These are phyloP conservation scores for Dictyostelium firmibasis DNA, from an alignment of 78 protist species.

Conservation along the genomic window DNA sequence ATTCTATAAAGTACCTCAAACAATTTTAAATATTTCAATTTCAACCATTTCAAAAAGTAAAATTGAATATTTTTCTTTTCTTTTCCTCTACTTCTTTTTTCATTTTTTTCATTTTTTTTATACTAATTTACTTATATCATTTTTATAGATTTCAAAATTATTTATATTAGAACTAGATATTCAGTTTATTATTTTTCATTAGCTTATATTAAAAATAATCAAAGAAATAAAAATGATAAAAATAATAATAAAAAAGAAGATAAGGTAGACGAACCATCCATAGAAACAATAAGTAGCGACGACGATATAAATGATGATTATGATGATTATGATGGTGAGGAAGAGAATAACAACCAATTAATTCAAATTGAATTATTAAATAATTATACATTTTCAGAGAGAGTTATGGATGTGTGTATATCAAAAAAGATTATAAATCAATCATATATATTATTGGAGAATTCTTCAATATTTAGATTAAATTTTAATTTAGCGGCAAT, in stretches of 20 bases:
- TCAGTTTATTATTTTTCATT: slow-evolving; percentile 29
- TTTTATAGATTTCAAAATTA: neutral
- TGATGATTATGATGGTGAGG: neutral
- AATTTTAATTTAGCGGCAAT: neutral
- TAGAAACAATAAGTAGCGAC: neutral
- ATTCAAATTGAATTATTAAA: slow-evolving; percentile 1
- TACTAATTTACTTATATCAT: neutral
- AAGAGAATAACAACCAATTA: neutral
- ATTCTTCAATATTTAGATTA: slow-evolving; percentile 14
- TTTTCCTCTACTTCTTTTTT: too few species aligned
- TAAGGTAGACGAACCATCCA: neutral
- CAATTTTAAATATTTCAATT: slow-evolving; percentile 42
- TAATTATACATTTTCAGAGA: neutral
- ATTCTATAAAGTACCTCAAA: neutral
- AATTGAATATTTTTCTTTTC: too few species aligned
- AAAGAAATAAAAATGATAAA: neutral
- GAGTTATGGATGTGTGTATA: slow-evolving; percentile 1
- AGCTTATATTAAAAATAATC: neutral
- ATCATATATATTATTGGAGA: slow-evolving; percentile 1
- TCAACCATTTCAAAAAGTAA: neutral
- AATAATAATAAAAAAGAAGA: neutral
- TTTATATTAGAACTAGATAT: slow-evolving; percentile 14
- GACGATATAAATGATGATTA: too few species aligned
- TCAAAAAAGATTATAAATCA: neutral
- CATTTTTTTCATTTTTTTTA: too few species aligned